phyloP scores from a whole-genome alignment of 2,329 filamentous ascomycete genomes.

The Epichloe aotearoae region DNA sequence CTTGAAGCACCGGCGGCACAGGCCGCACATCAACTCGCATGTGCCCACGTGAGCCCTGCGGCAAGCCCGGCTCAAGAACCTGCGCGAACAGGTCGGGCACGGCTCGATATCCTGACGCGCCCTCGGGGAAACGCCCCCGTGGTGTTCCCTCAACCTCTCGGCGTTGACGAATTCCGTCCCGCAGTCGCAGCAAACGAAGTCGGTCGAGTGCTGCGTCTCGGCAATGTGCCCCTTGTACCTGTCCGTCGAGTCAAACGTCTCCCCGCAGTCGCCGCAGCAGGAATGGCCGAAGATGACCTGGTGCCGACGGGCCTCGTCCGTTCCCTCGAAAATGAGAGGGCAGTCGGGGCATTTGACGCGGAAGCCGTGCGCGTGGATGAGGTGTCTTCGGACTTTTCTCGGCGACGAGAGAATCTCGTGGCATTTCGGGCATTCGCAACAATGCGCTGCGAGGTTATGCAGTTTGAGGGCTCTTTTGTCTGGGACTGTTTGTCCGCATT shows the following conservation, averaged over 20 bases:
- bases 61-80: background rate
- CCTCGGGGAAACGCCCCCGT: background rate
- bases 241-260: background rate
- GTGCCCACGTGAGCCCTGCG: background rate
- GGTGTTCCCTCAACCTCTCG: background rate
- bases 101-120: background rate
- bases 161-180: background rate
- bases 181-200: slow-evolving; percentile 6
- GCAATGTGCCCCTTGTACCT: background rate
- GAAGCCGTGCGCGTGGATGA: background rate
- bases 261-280: background rate
- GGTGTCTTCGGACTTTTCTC: background rate
- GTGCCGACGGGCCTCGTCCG: background rate
- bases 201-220: background rate
- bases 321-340: background rate
- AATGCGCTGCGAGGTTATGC: background rate
- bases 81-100: background rate
- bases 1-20: slow-evolving; percentile 1
- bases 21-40: background rate
- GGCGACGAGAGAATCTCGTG: background rate
- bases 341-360: background rate
- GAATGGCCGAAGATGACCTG: background rate
- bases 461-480: background rate
- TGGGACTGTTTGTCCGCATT: background rate
- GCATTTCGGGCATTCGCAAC: background rate